These are phyloP conservation scores for Lavandula angustifolia DNA, from an alignment of 257 asterid species.

Conservation along the genomic window DNA sequence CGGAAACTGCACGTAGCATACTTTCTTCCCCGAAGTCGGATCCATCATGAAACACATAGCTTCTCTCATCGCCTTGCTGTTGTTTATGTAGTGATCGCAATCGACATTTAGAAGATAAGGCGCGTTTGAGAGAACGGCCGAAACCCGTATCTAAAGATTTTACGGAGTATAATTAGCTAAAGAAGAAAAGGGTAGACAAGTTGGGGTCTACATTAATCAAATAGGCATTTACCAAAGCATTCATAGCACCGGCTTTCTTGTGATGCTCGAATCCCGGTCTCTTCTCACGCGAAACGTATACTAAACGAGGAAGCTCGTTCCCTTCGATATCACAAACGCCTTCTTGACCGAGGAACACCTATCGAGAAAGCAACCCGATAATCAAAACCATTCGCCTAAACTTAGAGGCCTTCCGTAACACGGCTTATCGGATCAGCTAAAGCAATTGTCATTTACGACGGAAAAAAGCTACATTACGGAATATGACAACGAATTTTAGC, in stretches of 20 bases:
- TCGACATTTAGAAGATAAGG: conserved; percentile 86
- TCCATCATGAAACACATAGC: conserved; percentile 99
- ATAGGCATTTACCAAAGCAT: conserved; percentile 63
- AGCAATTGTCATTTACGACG: background rate
- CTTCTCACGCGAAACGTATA: conserved; percentile 93
- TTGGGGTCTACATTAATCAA: background rate
- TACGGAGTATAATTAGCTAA: conserved; percentile 5
- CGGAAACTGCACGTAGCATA: conserved; percentile 93
- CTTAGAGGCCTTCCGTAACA: background rate
- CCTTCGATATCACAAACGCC: conserved; percentile 72
- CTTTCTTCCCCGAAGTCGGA: conserved; percentile 82
- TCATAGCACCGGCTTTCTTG: conserved; percentile 97
- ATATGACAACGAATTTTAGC: background rate
- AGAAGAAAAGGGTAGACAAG: background rate
- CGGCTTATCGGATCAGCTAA: background rate
- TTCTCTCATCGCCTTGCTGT: conserved; percentile 89
- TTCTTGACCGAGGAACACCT: conserved; percentile 84
- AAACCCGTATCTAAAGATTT: conserved; percentile 69
- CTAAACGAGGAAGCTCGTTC: conserved; percentile 64
- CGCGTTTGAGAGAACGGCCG: conserved; percentile 92
- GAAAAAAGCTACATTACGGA: background rate
- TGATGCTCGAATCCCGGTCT: conserved; percentile 93
- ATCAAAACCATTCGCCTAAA: background rate
- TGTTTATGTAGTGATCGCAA: conserved; percentile 93
- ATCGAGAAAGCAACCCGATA: conserved; percentile 28